phyloP scores from a whole-genome alignment of 768 basidiomycete species.

The Phylloporus sp. region DNA sequence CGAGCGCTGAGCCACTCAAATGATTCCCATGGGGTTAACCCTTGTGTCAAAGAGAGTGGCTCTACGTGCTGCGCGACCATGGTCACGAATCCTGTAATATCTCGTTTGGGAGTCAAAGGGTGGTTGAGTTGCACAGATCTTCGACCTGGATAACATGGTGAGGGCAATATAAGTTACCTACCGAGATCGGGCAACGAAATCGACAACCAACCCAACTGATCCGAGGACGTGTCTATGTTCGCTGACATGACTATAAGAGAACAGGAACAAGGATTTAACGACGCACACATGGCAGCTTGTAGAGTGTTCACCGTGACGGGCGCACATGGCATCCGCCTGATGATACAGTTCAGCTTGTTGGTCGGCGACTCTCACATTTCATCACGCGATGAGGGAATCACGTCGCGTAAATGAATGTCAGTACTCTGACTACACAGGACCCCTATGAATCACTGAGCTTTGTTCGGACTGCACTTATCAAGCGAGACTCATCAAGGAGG shows the following conservation, averaged over 20 bases:
- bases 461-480: slow-evolving; percentile 22
- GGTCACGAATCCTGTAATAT: too few relatives aligned
- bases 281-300: not conserved
- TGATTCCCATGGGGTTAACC: too few relatives aligned
- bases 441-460: slow-evolving; percentile 11
- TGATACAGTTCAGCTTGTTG: slow-evolving; percentile 1
- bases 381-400: slow-evolving; percentile 5
- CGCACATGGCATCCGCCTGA: slow-evolving; percentile 16
- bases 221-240: not conserved
- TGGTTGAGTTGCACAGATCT: too few relatives aligned
- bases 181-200: slow-evolving; percentile 1
- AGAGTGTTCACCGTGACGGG: slow-evolving; percentile 8
- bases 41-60: too few relatives aligned
- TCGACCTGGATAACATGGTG: too few relatives aligned
- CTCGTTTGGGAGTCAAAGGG: too few relatives aligned
- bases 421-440: not conserved
- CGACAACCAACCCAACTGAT: slow-evolving; percentile 5
- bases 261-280: not conserved
- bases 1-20: too few relatives aligned
- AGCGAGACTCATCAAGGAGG: slow-evolving; percentile 10
- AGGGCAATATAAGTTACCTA: slow-evolving; percentile 9
- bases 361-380: slow-evolving; percentile 5
- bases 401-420: slow-evolving; percentile 11
- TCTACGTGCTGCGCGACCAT: too few relatives aligned
- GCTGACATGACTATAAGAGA: slow-evolving; percentile 8